Evolutionary conservation across 805 yeast species (phyloP), one percentile per base, ranked within the genome.

Genomic region (Saccharomycopsis amapae): DNA sequence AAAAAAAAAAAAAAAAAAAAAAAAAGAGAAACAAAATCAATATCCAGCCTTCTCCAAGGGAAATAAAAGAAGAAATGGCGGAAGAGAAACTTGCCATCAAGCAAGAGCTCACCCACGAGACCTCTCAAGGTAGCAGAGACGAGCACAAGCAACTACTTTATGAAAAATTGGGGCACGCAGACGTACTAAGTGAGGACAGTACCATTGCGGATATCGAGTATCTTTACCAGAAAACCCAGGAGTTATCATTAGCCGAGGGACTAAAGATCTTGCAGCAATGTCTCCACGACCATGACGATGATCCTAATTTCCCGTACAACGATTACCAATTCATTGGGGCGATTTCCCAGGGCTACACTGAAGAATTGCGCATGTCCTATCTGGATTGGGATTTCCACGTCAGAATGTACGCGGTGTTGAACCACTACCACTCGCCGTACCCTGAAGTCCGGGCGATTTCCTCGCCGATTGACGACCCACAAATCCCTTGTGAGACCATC

Each of bases 371-470:
- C 20, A 45, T 46, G 44, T 48, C 53, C 31, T 45, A 45, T 26
- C 58, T 56, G 40, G 53, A 52, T 19, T 58, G 59, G 50, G 56
- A 53, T 23, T 51, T 58, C 23, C 58, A 61, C 41, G 53, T 55
- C 17, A 57, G 56, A 44, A 47, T 59, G 35, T 53, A 56, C 28
- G 74, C 73, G 18, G 65, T 67, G 24, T 54, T 62, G 25, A 64
- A 66, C n/a, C 51, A 58, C 62, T 72, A 56, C 50, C 63, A 68
- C 53, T 73, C 79, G 17, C 83, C 84, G 6, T 79, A 79, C 57
- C 76, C 82, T 1, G 85, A 79, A 60, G 85, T 79, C 17, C 69
- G 86, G 59, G 74, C 84, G 23, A 73, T 79, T 19, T 74, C 77
- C 35, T 73, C 75, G 19, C 68, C 76, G 26, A 51, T 64, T 28